These are phyloP conservation scores for Aschersonia sp. DNA, from an alignment of 2,329 filamentous ascomycete genomes.

Conservation along the genomic window DNA sequence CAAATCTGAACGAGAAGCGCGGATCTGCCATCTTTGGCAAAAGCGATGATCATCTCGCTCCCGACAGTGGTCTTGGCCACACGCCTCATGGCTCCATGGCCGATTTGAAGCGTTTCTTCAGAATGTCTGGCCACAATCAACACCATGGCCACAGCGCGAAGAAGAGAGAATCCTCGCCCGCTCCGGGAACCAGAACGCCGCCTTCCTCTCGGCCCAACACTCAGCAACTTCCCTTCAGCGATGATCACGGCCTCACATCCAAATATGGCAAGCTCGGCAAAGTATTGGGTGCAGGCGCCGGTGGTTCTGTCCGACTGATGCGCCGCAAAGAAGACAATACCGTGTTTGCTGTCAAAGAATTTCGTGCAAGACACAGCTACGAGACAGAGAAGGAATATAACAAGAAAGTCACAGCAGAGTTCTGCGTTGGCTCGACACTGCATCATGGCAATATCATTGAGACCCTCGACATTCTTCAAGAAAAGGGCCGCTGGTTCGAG, in stretches of 20 bases:
- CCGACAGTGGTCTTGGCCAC: constrained; percentile 12
- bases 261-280: constrained; percentile 95
- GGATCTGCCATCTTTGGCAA: constrained; percentile 25
- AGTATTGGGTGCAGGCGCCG: constrained; percentile 83
- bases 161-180: constrained; percentile 52
- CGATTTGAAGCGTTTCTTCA: constrained; percentile 94
- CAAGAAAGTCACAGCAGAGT: constrained; percentile 96
- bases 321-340: constrained; percentile 84
- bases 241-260: constrained; percentile 78
- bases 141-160: constrained; percentile 50
- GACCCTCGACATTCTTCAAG: constrained; percentile 89
- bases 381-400: constrained; percentile 92
- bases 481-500: constrained; percentile 90
- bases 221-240: constrained; percentile 72
- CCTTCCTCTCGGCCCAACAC: constrained; percentile 24
- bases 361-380: constrained; percentile 79
- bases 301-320: constrained; percentile 86
- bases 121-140: constrained; percentile 55
- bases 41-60: constrained; percentile 17
- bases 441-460: constrained; percentile 98
- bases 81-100: constrained; percentile 65
- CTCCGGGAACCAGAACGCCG: constrained; percentile 34
- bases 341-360: constrained; percentile 96
- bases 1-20: constrained; percentile 39
- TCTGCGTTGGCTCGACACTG: constrained; percentile 91